Percentiles rank a stretch among this genome's conserved stretches.
phyloP scores from a whole-genome alignment of 2,329 filamentous ascomycete species.

The Alternaria rosae region DNA sequence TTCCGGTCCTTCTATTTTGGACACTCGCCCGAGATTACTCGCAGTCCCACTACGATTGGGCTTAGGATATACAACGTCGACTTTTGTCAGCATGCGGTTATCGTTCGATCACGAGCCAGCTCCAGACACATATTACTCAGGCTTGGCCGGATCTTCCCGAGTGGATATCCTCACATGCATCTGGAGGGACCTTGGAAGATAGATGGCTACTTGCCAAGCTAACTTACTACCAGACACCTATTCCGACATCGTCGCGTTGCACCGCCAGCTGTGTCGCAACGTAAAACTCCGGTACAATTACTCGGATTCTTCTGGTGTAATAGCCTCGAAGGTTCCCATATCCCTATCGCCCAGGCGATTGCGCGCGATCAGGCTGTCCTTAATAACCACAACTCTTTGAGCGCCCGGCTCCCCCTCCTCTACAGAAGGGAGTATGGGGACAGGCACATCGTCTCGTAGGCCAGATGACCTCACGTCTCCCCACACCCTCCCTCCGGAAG shows the following conservation, averaged over 20 bases:
- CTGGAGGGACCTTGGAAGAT: not conserved
- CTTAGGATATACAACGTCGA: not conserved
- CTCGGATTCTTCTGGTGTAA: not conserved
- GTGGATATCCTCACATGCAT: not conserved
- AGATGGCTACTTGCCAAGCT: not conserved
- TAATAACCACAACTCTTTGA: constrained; percentile 23
- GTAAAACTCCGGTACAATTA: not conserved
- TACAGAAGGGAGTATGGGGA: constrained; percentile 22
- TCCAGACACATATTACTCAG: not conserved
- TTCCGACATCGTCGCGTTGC: not conserved
- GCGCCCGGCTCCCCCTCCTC: constrained; percentile 17
- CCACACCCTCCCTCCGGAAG: constrained; percentile 18
- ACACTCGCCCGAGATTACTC: not conserved
- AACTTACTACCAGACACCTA: not conserved
- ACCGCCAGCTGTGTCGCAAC: not conserved
- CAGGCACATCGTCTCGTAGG: constrained; percentile 30
- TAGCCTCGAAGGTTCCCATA: not conserved
- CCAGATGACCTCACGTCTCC: constrained; percentile 30
- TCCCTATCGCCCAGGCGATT: not conserved
- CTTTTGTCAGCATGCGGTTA: not conserved
- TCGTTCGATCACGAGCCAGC: not conserved
- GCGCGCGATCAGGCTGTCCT: constrained; percentile 27
- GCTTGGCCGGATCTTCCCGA: constrained; percentile 2
- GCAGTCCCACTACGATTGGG: not conserved
- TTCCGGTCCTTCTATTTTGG: not conserved